These are phyloP conservation scores for Alternaria tenuissima DNA, from an alignment of 2,329 filamentous ascomycete genomes.

Conservation along the genomic window DNA sequence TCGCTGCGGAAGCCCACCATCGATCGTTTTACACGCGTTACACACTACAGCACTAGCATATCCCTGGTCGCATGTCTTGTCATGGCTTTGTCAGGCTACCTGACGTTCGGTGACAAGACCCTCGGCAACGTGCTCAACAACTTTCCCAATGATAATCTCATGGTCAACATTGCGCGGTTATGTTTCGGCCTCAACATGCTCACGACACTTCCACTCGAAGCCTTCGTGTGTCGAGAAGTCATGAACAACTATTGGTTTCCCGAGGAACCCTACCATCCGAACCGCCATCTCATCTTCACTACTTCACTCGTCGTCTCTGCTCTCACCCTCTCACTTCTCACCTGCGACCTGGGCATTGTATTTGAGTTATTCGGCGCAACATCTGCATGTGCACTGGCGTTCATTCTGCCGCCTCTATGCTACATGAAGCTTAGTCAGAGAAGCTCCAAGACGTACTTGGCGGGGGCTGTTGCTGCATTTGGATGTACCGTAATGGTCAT, in stretches of 20 bases:
- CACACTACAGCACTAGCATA: constrained; percentile 89
- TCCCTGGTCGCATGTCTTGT: constrained; percentile 91
- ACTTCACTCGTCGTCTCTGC: constrained; percentile 81
- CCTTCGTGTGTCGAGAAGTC: constrained; percentile 96
- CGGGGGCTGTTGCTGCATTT: constrained; percentile 77
- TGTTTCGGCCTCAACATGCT: constrained; percentile 99
- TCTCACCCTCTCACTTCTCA: constrained; percentile 79
- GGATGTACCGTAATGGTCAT: constrained; percentile 82
- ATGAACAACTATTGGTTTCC: constrained; percentile 87
- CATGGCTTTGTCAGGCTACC: constrained; percentile 88
- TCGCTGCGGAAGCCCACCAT: constrained; percentile 93
- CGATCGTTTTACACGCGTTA: constrained; percentile 91
- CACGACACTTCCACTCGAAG: constrained; percentile 93
- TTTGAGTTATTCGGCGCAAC: constrained; percentile 97
- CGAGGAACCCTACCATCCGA: constrained; percentile 78
- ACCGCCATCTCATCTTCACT: constrained; percentile 86
- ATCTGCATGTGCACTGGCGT: constrained; percentile 90
- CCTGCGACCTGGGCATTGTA: constrained; percentile 91
- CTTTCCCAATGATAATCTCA: constrained; percentile 86
- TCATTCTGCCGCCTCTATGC: constrained; percentile 92
- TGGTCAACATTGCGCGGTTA: constrained; percentile 93
- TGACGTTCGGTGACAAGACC: constrained; percentile 91
- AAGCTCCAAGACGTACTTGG: constrained; percentile 76
- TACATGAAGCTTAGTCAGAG: constrained; percentile 92
- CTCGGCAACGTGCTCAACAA: constrained; percentile 98